Percentiles rank a stretch among this genome's conserved stretches.
These are phyloP conservation scores for Boeremia lycopersici DNA, from an alignment of 2,329 filamentous ascomycete species.

Conservation along the genomic window DNA sequence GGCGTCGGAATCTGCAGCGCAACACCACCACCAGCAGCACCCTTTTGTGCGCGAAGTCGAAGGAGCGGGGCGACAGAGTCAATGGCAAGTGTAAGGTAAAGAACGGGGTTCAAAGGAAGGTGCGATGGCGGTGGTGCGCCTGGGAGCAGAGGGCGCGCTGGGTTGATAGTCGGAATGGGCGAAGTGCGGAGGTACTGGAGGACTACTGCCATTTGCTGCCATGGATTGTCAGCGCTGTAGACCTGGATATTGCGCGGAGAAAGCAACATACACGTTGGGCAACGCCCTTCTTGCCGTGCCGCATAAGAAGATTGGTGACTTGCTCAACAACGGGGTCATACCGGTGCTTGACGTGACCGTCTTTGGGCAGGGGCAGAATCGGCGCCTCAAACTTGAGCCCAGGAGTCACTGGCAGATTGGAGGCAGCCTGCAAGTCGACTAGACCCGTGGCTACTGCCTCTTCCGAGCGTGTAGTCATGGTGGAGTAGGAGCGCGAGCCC, in stretches of 20 bases:
- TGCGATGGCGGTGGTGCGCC: slow-evolving; percentile 77
- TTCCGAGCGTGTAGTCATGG: slow-evolving; percentile 43
- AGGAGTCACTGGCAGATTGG: slow-evolving; percentile 28
- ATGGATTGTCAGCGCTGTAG: slow-evolving; percentile 4
- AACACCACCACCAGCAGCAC: slow-evolving; percentile 83
- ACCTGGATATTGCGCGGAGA: background rate
- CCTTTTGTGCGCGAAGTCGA: slow-evolving; percentile 75
- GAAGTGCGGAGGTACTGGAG: slow-evolving; percentile 84
- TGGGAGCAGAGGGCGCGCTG: slow-evolving; percentile 73
- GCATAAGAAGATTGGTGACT: slow-evolving; percentile 89
- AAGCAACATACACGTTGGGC: slow-evolving; percentile 77
- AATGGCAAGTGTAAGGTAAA: slow-evolving; percentile 87
- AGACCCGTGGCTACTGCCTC: slow-evolving; percentile 40
- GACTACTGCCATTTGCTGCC: slow-evolving; percentile 81
- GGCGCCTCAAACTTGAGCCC: slow-evolving; percentile 84
- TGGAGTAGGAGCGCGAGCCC: slow-evolving; percentile 64
- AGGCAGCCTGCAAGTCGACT: slow-evolving; percentile 30
- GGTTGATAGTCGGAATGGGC: slow-evolving; percentile 76
- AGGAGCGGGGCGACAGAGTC: slow-evolving; percentile 92
- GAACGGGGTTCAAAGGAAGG: slow-evolving; percentile 85
- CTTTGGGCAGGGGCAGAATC: slow-evolving; percentile 66
- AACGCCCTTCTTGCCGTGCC: slow-evolving; percentile 83
- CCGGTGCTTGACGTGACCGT: slow-evolving; percentile 73
- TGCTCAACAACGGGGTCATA: slow-evolving; percentile 87
- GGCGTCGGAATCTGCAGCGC: slow-evolving; percentile 84